Percentiles rank a stretch among this genome's conserved stretches.
Evolutionary conservation across 148 eudicot species (phyloP).

Genomic region (Beta vulgaris): DNA sequence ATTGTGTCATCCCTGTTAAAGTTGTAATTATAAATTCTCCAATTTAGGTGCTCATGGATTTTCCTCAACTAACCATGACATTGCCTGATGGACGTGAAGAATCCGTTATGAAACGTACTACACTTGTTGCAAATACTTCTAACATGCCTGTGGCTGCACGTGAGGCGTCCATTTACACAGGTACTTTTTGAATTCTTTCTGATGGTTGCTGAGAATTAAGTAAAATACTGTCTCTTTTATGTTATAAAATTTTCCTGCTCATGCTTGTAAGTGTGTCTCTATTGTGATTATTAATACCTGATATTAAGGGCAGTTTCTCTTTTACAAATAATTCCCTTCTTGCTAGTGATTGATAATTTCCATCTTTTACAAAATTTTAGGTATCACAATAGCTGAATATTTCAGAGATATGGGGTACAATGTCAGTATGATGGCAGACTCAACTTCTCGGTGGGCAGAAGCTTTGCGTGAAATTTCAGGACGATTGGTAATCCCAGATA

Average conservation of each 20-base stretch:
- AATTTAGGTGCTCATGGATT: conserved; percentile 94
- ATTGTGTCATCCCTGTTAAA: conserved; percentile 3
- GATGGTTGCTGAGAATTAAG: not conserved
- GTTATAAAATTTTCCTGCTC: not conserved
- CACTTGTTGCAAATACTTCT: conserved; percentile 99
- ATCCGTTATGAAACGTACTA: conserved; percentile 98
- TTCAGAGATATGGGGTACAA: conserved; percentile 99
- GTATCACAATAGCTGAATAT: conserved; percentile 95
- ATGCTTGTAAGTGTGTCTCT: not conserved
- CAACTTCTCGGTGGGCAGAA: conserved; percentile 99
- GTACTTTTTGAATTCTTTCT: conserved; percentile 26
- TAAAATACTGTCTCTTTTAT: not conserved
- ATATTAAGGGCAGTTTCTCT: not conserved
- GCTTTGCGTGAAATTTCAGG: conserved; percentile 99
- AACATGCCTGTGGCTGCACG: conserved; percentile 99
- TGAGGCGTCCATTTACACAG: conserved; percentile 98
- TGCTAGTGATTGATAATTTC: conserved; percentile 6
- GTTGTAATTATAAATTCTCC: conserved; percentile 2
- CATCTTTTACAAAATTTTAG: conserved; percentile 35
- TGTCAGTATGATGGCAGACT: conserved; percentile 99
- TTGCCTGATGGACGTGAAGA: conserved; percentile 99
- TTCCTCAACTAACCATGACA: conserved; percentile 99
- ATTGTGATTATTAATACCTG: not conserved
- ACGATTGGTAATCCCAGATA: conserved; percentile 59
- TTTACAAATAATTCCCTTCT: not conserved